phyloP scores from a whole-genome alignment of 495 filamentous ascomycete genomes.

The Aspergillus cristatus region DNA sequence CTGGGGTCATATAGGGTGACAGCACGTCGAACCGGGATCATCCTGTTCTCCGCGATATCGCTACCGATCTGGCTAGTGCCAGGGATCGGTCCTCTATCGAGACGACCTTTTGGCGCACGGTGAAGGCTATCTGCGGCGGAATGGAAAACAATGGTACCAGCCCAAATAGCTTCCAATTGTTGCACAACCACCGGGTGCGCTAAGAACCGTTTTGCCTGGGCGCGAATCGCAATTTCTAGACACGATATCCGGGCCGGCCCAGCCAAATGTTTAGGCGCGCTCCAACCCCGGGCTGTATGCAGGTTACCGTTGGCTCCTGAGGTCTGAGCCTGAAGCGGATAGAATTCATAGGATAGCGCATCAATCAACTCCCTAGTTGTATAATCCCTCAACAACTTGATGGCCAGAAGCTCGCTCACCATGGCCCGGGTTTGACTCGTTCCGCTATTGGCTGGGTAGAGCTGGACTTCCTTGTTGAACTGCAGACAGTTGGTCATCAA shows the following conservation, averaged over 20 bases:
- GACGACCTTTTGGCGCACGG: constrained; percentile 30
- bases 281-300: constrained; percentile 24
- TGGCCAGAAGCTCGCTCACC: constrained; percentile 85
- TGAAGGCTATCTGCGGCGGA: constrained; percentile 76
- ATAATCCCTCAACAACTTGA: constrained; percentile 83
- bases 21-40: constrained; percentile 49
- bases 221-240: constrained; percentile 83
- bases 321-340: constrained; percentile 75
- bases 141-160: constrained; percentile 86
- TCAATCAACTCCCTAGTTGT: constrained; percentile 80
- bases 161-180: constrained; percentile 93
- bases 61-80: constrained; percentile 7
- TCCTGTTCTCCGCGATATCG: constrained; percentile 10
- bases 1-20: constrained; percentile 85
- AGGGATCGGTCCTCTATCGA: constrained; percentile 19
- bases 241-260: constrained; percentile 71
- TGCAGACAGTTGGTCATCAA: constrained; percentile 89
- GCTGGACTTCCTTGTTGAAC: constrained; percentile 76
- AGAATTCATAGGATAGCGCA: constrained; percentile 88
- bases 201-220: constrained; percentile 80
- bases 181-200: constrained; percentile 84
- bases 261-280: constrained; percentile 28
- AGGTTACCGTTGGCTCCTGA: constrained; percentile 22
- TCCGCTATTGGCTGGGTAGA: constrained; percentile 73
- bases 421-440: constrained; percentile 73